Percentiles rank a stretch among this genome's conserved stretches.
Evolutionary conservation across 192 early-diverging fungal species (phyloP).

Genomic region (Lunasporangiospora selenospora): DNA sequence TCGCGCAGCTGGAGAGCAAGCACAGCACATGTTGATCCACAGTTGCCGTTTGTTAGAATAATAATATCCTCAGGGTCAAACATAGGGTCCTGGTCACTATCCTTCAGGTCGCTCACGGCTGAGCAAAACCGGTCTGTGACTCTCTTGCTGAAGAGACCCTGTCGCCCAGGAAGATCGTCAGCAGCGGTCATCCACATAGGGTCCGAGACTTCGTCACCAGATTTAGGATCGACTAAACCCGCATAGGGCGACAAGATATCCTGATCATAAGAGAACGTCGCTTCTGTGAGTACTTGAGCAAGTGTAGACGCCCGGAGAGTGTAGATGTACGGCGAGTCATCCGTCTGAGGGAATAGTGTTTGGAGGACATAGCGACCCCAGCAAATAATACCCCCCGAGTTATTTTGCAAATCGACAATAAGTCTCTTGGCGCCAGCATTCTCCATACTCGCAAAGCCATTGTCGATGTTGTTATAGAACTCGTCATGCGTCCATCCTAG

Average conservation of each 20-base stretch:
- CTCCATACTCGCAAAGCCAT: conserved; percentile 23
- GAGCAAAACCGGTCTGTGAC: conserved; percentile 24
- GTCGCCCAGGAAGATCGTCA: conserved; percentile 3
- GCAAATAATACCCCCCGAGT: conserved; percentile 42
- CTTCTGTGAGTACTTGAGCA: conserved; percentile 25
- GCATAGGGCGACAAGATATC: conserved; percentile 15
- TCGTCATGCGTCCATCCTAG: conserved; percentile 1
- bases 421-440: conserved; percentile 23
- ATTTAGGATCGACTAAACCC: conserved; percentile 28
- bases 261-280: conserved; percentile 16
- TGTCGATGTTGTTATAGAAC: conserved; percentile 38
- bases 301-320: conserved; percentile 27
- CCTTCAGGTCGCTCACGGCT: conserved; percentile 16
- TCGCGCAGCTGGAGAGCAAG: conserved; percentile 36
- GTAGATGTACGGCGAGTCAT: conserved; percentile 37
- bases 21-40: conserved; percentile 44
- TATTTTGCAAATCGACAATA: conserved; percentile 39
- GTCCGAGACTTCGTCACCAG: conserved; percentile 15
- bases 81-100: neutral
- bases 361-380: conserved; percentile 46
- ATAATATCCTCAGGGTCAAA: conserved; percentile 27
- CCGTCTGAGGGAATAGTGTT: conserved; percentile 27
- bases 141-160: conserved; percentile 16
- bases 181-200: conserved; percentile 35
- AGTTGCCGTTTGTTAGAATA: conserved; percentile 39